Percentiles rank a stretch among this genome's conserved stretches.
These are phyloP conservation scores for Dendrobium catenatum DNA, from an alignment of 106 monocot genomes.

Conservation along the genomic window DNA sequence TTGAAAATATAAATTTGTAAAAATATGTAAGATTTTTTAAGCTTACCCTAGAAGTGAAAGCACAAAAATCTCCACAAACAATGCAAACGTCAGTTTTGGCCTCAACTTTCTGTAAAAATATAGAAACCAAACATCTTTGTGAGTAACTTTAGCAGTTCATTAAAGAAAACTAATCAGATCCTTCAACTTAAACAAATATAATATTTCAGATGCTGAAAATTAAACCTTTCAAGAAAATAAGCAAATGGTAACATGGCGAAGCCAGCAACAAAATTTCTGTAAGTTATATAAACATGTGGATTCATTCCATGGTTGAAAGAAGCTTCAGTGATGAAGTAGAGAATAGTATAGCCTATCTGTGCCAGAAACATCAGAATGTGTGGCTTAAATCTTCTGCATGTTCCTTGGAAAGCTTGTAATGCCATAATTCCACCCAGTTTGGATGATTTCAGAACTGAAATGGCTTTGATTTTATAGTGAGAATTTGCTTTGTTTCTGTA, in stretches of 20 bases:
- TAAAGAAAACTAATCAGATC: background rate
- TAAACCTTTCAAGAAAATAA: conserved; percentile 71
- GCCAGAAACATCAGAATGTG: conserved; percentile 64
- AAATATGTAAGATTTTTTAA: conserved; percentile 1
- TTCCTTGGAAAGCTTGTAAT: background rate
- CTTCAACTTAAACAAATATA: background rate
- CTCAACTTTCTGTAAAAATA: conserved; percentile 49
- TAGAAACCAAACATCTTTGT: background rate
- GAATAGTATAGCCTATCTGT: conserved; percentile 75
- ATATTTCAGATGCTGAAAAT: background rate
- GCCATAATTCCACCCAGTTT: background rate
- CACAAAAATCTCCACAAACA: conserved; percentile 69
- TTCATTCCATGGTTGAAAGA: conserved; percentile 78
- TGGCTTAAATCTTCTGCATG: conserved; percentile 51
- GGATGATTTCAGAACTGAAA: background rate
- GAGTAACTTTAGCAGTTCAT: background rate
- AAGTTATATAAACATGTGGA: conserved; percentile 68
- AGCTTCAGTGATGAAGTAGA: conserved; percentile 89
- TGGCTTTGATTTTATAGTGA: background rate
- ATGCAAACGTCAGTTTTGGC: conserved; percentile 71
- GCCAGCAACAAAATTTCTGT: conserved; percentile 54
- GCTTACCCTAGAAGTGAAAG: conserved; percentile 78
- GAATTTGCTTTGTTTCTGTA: background rate
- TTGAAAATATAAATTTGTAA: background rate
- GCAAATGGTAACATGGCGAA: conserved; percentile 62